phyloP scores from a whole-genome alignment of 2,329 filamentous ascomycete species.

The Aspergillus chevalieri region DNA sequence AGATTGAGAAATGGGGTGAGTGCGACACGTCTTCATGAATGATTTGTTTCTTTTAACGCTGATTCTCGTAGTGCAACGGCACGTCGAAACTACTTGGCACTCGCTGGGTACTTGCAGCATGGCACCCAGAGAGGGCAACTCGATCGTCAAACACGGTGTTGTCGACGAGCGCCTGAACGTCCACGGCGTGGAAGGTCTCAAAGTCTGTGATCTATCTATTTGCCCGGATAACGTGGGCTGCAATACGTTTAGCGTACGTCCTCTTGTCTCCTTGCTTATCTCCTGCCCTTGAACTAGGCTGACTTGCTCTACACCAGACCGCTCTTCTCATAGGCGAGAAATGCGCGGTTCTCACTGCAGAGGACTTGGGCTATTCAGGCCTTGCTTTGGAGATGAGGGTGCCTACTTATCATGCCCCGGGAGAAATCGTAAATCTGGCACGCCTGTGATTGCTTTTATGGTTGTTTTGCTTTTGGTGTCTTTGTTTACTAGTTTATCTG shows the following conservation, averaged over 20 bases:
- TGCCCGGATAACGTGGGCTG: conserved; percentile 73
- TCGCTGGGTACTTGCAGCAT: conserved; percentile 65
- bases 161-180: conserved; percentile 72
- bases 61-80: conserved; percentile 51
- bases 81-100: conserved; percentile 74
- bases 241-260: conserved; percentile 51
- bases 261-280: neutral
- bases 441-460: conserved; percentile 14
- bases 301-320: conserved; percentile 41
- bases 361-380: conserved; percentile 69
- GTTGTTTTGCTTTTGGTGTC: neutral
- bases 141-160: conserved; percentile 68
- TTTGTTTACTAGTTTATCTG: neutral
- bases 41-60: neutral
- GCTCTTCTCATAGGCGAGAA: conserved; percentile 73
- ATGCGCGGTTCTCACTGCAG: conserved; percentile 61
- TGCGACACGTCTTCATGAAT: neutral
- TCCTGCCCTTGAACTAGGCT: neutral
- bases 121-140: conserved; percentile 69
- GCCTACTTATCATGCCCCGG: conserved; percentile 54
- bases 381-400: conserved; percentile 71
- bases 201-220: conserved; percentile 70
- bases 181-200: conserved; percentile 68
- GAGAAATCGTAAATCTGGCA: conserved; percentile 27
- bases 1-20: conserved; percentile 57